phyloP scores from a whole-genome alignment of 225 moss, liverwort and hornwort genomes.

The Polytrichum commune region DNA sequence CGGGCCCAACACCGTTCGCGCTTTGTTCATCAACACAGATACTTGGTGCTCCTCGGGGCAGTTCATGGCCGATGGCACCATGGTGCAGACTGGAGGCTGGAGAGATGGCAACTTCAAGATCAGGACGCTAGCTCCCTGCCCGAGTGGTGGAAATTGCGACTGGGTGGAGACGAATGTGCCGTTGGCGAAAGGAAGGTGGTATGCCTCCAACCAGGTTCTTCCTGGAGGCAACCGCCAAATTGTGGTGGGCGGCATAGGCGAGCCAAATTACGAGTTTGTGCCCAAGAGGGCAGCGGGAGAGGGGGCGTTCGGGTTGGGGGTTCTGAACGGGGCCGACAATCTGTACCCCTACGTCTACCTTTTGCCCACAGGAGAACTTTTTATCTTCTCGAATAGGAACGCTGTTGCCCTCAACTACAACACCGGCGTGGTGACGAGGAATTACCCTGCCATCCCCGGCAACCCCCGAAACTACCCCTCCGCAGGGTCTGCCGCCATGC shows the following conservation, averaged over 20 bases:
- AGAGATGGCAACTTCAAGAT: slow-evolving; percentile 41
- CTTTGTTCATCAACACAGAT: slow-evolving; percentile 30
- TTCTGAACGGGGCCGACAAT: slow-evolving; percentile 26
- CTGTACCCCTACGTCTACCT: slow-evolving; percentile 44
- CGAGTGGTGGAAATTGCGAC: slow-evolving; percentile 15
- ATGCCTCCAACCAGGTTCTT: slow-evolving; percentile 33
- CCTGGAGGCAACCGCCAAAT: slow-evolving; percentile 32
- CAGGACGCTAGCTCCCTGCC: slow-evolving; percentile 19
- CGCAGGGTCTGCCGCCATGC: slow-evolving; percentile 34
- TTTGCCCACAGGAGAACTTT: slow-evolving; percentile 33
- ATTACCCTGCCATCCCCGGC: slow-evolving; percentile 28
- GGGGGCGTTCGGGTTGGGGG: slow-evolving; percentile 12
- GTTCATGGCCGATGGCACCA: slow-evolving; percentile 18
- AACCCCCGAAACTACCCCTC: slow-evolving; percentile 49
- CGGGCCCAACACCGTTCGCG: slow-evolving; percentile 15
- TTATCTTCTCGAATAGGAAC: no score
- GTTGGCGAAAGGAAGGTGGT: slow-evolving; percentile 35
- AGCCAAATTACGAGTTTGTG: slow-evolving; percentile 30
- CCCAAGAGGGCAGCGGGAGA: slow-evolving; percentile 22
- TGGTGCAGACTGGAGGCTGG: slow-evolving; percentile 32
- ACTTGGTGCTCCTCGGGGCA: slow-evolving; percentile 42
- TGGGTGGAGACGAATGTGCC: slow-evolving; percentile 33
- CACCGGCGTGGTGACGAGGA: slow-evolving; percentile 18
- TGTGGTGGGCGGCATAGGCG: slow-evolving; percentile 24
- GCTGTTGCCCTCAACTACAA: slow-evolving; percentile 30